These are phyloP conservation scores for Boletus edulis DNA, from an alignment of 768 basidiomycete species.

Conservation along the genomic window DNA sequence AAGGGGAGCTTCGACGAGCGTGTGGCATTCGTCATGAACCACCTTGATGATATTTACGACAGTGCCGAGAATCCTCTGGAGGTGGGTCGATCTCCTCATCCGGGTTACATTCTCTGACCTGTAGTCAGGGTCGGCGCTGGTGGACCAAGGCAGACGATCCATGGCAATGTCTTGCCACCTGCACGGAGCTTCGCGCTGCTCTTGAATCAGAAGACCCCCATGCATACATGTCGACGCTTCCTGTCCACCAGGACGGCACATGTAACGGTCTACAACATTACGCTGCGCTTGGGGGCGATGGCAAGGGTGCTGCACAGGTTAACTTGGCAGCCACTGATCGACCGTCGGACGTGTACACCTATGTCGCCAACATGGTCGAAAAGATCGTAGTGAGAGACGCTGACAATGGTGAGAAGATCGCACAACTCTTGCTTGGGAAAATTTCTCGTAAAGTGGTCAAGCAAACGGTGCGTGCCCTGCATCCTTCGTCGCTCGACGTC, in stretches of 20 bases:
- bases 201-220: conserved; percentile 65
- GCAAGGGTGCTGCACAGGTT: conserved; percentile 85
- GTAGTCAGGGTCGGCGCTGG: conserved; percentile 68
- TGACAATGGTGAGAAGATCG: conserved; percentile 48
- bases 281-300: conserved; percentile 94
- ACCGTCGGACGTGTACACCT: conserved; percentile 94
- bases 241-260: conserved; percentile 96
- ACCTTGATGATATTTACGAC: conserved; percentile 76
- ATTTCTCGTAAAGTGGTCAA: conserved; percentile 94
- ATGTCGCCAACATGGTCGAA: conserved; percentile 87
- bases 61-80: conserved; percentile 77
- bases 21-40: conserved; percentile 70
- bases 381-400: conserved; percentile 56
- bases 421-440: conserved; percentile 67
- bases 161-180: conserved; percentile 95
- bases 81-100: conserved; percentile 39
- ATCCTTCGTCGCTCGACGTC: background rate
- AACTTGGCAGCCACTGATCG: conserved; percentile 82
- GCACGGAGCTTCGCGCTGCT: conserved; percentile 83
- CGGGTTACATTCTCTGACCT: conserved; percentile 2
- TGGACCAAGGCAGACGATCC: conserved; percentile 93
- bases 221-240: conserved; percentile 63
- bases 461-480: conserved; percentile 68
- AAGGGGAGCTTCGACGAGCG: conserved; percentile 94
- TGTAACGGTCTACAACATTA: conserved; percentile 99